Conservation (phyloP, 345 rosid species). For the Theobroma cacao region DNA sequence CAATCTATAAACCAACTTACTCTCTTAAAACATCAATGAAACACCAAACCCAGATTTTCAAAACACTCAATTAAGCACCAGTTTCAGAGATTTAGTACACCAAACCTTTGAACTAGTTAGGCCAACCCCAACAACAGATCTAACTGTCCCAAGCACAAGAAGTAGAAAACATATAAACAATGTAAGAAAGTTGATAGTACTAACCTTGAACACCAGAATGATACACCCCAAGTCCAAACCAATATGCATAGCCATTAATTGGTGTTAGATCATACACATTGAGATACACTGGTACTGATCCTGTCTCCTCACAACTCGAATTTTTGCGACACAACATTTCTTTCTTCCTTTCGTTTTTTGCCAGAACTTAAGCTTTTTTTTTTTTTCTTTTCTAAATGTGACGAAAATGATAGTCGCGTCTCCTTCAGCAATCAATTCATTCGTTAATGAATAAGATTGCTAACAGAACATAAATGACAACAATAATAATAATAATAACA, state of each 20-base stretch:
- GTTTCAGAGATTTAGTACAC: not conserved
- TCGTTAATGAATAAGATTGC: not conserved
- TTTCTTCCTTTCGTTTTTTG: not conserved
- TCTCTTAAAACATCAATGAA: not conserved
- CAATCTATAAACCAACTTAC: not conserved
- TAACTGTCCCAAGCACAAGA: not conserved
- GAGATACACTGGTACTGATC: conserved; percentile 88
- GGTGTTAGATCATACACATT: conserved; percentile 98
- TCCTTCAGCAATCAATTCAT: not conserved
- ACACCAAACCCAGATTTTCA: not conserved
- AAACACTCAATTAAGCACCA: not conserved
- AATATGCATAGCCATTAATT: conserved; percentile 89
- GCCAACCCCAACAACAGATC: conserved; percentile 18
- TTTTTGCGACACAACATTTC: conserved; percentile 66
- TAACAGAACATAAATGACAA: not conserved
- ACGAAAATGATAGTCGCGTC: conserved; percentile 10
- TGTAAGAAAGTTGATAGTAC: not conserved
- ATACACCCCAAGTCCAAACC: conserved; percentile 97
- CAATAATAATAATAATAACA: too few species aligned
- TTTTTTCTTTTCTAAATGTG: not conserved
- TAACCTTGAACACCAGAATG: conserved; percentile 99
- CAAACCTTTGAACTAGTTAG: not conserved
- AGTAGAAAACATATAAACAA: not conserved
- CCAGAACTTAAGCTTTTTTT: not conserved
- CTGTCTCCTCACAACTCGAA: conserved; percentile 46